phyloP scores from a whole-genome alignment of 192 early-diverging fungal genomes.

The Chytriomyces sp. region DNA sequence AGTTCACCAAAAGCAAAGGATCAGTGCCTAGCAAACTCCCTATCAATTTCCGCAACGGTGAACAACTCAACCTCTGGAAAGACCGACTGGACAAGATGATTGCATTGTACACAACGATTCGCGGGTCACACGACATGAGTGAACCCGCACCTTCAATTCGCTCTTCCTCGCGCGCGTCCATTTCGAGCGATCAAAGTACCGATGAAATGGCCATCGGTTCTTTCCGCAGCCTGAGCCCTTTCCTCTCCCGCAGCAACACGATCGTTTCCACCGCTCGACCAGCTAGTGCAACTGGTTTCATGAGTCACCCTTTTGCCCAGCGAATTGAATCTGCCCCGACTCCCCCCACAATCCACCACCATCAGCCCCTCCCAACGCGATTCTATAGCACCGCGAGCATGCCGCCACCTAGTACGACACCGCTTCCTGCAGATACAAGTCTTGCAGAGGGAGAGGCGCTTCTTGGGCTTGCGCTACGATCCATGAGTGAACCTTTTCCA shows the following conservation, averaged over 20 bases:
- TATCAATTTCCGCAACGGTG: slow-evolving; percentile 85
- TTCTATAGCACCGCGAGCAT: not conserved
- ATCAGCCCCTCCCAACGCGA: not conserved
- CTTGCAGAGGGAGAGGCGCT: no score
- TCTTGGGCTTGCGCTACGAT: no score
- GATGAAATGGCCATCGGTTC: not conserved
- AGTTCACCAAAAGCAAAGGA: slow-evolving; percentile 73
- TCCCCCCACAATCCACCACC: not conserved
- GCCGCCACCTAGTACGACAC: not conserved
- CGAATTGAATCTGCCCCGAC: no score
- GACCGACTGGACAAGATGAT: slow-evolving; percentile 73
- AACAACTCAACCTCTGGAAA: slow-evolving; percentile 90
- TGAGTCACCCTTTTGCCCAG: not conserved
- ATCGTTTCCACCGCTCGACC: not conserved
- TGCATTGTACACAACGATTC: slow-evolving; percentile 13
- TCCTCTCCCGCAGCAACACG: not conserved
- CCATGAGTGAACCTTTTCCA: no score
- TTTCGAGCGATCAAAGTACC: not conserved
- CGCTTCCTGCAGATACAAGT: not conserved
- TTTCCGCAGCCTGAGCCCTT: not conserved
- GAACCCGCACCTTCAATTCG: not conserved
- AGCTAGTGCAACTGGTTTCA: not conserved
- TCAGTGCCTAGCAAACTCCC: slow-evolving; percentile 79
- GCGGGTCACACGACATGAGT: not conserved
- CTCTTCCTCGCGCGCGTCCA: not conserved